phyloP scores from a whole-genome alignment of 1,284 basidiomycete genomes.

The Sporisorium scitamineum region DNA sequence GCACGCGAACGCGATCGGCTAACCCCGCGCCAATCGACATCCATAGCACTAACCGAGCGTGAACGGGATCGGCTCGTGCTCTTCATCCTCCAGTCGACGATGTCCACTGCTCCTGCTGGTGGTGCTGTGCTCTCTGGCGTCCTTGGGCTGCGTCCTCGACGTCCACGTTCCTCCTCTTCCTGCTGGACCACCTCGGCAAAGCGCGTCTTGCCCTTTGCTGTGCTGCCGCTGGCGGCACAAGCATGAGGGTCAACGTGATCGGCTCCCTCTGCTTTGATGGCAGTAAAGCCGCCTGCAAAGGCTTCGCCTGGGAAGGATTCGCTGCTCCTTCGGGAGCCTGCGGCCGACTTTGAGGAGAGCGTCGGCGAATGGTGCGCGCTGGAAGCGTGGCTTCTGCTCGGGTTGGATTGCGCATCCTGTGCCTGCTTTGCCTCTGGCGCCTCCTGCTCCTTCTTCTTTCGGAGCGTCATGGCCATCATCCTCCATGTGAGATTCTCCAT shows the following conservation, averaged over 20 bases:
- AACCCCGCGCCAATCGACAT: constrained; percentile 95
- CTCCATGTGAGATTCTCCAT: constrained; percentile 99
- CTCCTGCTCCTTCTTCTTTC: constrained; percentile 77
- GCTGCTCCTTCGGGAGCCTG: constrained; percentile 46
- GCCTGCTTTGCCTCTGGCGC: constrained; percentile 50
- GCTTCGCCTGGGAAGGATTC: constrained; percentile 38
- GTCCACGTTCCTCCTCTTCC: constrained; percentile 58
- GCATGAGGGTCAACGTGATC: constrained; percentile 7
- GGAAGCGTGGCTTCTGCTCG: constrained; percentile 36
- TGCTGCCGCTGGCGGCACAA: constrained; percentile 5
- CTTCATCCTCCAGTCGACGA: constrained; percentile 68
- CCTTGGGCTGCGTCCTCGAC: constrained; percentile 55
- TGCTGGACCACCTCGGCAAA: constrained; percentile 70
- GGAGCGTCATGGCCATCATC: constrained; percentile 94
- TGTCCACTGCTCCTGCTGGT: constrained; percentile 49
- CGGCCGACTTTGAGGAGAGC: constrained; percentile 29
- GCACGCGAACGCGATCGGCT: constrained; percentile 91
- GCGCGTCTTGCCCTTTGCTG: constrained; percentile 70
- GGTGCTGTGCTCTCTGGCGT: constrained; percentile 58
- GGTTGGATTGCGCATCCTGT: constrained; percentile 24
- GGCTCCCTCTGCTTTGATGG: constrained; percentile 23
- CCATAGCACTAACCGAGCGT: constrained; percentile 77
- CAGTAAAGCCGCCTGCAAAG: constrained; percentile 34
- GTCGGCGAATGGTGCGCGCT: constrained; percentile 46
- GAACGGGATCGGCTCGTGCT: constrained; percentile 70